Conservation (phyloP, 768 basidiomycete genomes). For the Clitopilus passeckerianus region DNA sequence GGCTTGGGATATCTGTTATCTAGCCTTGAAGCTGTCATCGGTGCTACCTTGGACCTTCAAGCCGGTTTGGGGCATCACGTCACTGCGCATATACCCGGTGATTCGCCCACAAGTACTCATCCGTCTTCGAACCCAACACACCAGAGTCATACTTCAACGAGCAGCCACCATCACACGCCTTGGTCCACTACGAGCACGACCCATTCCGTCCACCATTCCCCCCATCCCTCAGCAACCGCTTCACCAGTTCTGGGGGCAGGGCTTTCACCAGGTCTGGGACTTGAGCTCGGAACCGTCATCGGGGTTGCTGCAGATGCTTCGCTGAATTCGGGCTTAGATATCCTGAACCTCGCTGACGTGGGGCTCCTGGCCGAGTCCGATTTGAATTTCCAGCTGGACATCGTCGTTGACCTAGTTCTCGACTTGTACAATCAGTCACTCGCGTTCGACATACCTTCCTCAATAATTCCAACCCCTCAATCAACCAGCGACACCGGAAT, state of each 20-base stretch:
- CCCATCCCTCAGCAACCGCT: not conserved
- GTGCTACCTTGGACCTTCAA: conserved; percentile 8
- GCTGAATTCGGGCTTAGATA: too few species aligned
- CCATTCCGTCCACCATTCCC: not conserved
- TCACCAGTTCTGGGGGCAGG: not conserved
- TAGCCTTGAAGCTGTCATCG: conserved; percentile 13
- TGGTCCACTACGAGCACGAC: conserved; percentile 3
- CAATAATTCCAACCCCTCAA: not conserved
- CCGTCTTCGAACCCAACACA: not conserved
- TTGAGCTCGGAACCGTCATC: not conserved
- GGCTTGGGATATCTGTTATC: conserved; percentile 12
- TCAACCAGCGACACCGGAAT: not conserved
- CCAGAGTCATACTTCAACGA: not conserved
- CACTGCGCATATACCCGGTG: not conserved
- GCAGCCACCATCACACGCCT: not conserved
- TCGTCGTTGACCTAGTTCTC: not conserved
- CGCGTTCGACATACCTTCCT: not conserved
- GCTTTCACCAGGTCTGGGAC: not conserved
- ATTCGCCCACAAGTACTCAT: not conserved
- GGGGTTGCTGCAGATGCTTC: not conserved
- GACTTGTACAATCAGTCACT: not conserved
- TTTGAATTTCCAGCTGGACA: not conserved
- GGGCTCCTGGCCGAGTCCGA: not conserved
- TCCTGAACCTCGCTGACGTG: not conserved
- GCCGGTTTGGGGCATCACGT: conserved; percentile 9